Base-by-base conservation (phyloP, 2,329 filamentous ascomycete genomes). In the Drechslerella stenobrocha region DNA sequence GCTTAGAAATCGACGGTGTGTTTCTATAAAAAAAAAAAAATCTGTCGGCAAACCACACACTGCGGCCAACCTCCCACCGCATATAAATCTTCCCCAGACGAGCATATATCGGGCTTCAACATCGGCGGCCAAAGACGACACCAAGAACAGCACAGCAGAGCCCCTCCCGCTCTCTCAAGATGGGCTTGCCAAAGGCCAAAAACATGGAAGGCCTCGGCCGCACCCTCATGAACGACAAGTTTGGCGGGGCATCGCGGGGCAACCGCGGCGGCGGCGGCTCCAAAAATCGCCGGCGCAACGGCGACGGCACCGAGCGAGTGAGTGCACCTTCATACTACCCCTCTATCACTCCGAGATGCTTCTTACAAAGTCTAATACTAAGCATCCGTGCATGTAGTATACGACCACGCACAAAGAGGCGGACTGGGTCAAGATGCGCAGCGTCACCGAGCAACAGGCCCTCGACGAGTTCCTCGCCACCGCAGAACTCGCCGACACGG, bases 391-490 rank as follows among this genome's bases (percentile, higher is more conserved):
- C 11, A 26, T 34, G 23, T 32, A 87, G 81, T 98, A 98, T 73
- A 93, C 90, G 48, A 96, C 95, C 76, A 87, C 88, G 71, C 86
- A 85, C 73, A 86, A 95, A 76, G 91, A 97, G 79, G 93, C 92
- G 32, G 83, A 89, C 73, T 98, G 91, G 90, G 90, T 97, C 75
- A 98, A 97, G 81, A 97, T 98, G 93, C 90, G 92, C 80, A 96
- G 90, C 76, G 89, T 98, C 73, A 98, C 93, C 3, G 90, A 98
- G 80, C 93, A 98, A 78, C 91, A 87, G 72, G 91, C 91, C 44
- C 84, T 98, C 70, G 93, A 98, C 77, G 93, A 98, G 77, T 98
- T 98, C 77, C 80, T 98, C 71, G 89, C 88, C 60, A 98, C 93
- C 1, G 95, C 93, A 70, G 91, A 97, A 79, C 81, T 98, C 73